phyloP scores from a whole-genome alignment of 352 stramenopile genomes.

The Hyaloperonospora brassicae region DNA sequence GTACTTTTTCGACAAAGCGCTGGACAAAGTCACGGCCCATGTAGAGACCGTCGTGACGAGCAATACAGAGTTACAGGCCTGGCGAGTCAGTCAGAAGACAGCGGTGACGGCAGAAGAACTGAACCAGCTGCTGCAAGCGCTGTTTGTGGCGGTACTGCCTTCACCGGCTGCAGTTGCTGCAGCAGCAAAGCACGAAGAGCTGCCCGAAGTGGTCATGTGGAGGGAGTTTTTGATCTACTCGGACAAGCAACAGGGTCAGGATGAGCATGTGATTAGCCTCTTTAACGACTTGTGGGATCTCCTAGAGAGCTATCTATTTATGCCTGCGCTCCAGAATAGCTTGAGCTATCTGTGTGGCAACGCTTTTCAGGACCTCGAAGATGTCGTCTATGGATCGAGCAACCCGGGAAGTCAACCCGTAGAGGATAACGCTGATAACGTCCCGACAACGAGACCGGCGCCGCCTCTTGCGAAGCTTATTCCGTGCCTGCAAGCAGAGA shows the following conservation, averaged over 20 bases:
- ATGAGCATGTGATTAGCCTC: slow-evolving; percentile 67
- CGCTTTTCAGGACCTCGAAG: slow-evolving; percentile 72
- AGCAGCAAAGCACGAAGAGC: slow-evolving; percentile 25
- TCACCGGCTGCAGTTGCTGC: slow-evolving; percentile 18
- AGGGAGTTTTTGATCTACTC: slow-evolving; percentile 67
- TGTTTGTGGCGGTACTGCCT: slow-evolving; percentile 55
- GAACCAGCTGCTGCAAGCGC: slow-evolving; percentile 58
- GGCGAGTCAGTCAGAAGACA: slow-evolving; percentile 66
- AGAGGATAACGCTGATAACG: slow-evolving; percentile 17
- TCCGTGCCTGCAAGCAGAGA: slow-evolving; percentile 61
- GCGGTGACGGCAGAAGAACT: slow-evolving; percentile 61
- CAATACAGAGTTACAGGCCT: slow-evolving; percentile 52
- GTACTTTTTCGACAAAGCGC: slow-evolving; percentile 66
- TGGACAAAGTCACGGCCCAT: slow-evolving; percentile 50
- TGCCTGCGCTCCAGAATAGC: slow-evolving; percentile 58
- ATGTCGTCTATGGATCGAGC: slow-evolving; percentile 53
- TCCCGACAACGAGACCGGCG: slow-evolving; percentile 31
- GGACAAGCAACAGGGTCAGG: slow-evolving; percentile 58
- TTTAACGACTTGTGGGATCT: slow-evolving; percentile 80
- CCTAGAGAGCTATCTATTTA: slow-evolving; percentile 70
- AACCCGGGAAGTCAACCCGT: slow-evolving; percentile 15
- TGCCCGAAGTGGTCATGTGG: slow-evolving; percentile 37
- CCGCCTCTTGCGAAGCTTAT: slow-evolving; percentile 75
- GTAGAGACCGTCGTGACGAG: slow-evolving; percentile 45
- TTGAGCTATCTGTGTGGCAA: slow-evolving; percentile 71